Evolutionary conservation across 805 yeast species (phyloP), one percentile per base, ranked within the genome.

Genomic region (Ogataea paradorogensis): DNA sequence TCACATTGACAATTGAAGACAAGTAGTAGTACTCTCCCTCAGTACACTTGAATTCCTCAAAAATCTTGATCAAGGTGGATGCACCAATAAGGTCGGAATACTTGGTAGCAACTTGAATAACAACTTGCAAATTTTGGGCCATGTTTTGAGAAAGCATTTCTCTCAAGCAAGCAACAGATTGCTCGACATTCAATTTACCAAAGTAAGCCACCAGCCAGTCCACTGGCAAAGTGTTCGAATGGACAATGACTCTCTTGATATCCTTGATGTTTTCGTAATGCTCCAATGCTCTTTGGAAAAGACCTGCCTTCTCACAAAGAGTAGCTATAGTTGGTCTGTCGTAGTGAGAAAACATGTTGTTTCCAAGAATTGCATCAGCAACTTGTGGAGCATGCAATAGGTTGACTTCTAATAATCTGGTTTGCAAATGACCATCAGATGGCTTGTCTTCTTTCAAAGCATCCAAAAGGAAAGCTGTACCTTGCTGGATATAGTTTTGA

Each of bases 361-460:
- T 93, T 45, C 97, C 96, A 56, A 93, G 74, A 51, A 93, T 93
- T 15, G 99, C 99, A 66, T 93, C 99, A 30, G 99, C 99, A 42
- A 93, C 99, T 73, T 93, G 99, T 36, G 99, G 99, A 13, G 99
- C 99, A 62, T 90, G 95, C 60, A 87, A 65, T 61, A 93, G 73
- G 65, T 93, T 93, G 52, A 87, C 88, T 67, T 93, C 99, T 52
- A 93, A 76, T 36, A 93, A 78, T 58, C 95, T 80, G 7, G 99
- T 93, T 73, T 93, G 99, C 59, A 93, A 73, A 58, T 89, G 95
- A 13, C 96, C 97, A 60, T 93, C 96, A 48, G 90, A 84, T 28
- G 98, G 97, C 27, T 82, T 74, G 66, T 93, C 96, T 48, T 82
- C 85, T 70, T 93, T 93, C 61, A 93, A 75, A 8, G 97, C 98